Conservation (phyloP, 2,329 filamentous ascomycete species). For the Fusarium sp. region DNA sequence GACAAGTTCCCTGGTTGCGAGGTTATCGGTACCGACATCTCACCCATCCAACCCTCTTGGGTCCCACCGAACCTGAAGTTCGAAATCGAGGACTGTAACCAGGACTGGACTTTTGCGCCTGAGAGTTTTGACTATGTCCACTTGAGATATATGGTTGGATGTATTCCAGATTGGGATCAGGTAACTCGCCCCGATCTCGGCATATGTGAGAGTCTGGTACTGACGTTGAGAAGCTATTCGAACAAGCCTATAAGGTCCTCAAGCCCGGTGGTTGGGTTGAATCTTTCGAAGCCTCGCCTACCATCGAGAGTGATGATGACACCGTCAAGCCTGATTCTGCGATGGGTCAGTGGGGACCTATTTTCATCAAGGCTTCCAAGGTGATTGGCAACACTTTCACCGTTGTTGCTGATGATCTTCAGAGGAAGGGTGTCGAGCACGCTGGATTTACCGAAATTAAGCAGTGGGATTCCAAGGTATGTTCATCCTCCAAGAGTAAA, state of each 20-base stretch:
- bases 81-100: constrained; percentile 36
- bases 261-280: constrained; percentile 34
- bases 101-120: constrained; percentile 34
- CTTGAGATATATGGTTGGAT: constrained; percentile 31
- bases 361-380: constrained; percentile 30
- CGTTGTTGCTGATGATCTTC: constrained; percentile 23
- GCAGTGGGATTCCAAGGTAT: constrained; percentile 31
- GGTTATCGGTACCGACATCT: constrained; percentile 34
- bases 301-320: constrained; percentile 25
- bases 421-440: constrained; percentile 14
- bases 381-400: constrained; percentile 34
- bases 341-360: constrained; percentile 24
- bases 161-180: constrained; percentile 25
- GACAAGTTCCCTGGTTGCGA: constrained; percentile 31
- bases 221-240: not conserved
- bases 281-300: constrained; percentile 25
- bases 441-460: constrained; percentile 33
- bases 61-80: constrained; percentile 35
- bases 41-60: constrained; percentile 34
- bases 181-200: not conserved
- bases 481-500: not conserved
- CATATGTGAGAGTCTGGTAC: not conserved
- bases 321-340: constrained; percentile 29
- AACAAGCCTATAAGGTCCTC: constrained; percentile 19
- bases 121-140: constrained; percentile 35